phyloP scores from a whole-genome alignment of 495 filamentous ascomycete genomes.

The Penicillium goetzii region DNA sequence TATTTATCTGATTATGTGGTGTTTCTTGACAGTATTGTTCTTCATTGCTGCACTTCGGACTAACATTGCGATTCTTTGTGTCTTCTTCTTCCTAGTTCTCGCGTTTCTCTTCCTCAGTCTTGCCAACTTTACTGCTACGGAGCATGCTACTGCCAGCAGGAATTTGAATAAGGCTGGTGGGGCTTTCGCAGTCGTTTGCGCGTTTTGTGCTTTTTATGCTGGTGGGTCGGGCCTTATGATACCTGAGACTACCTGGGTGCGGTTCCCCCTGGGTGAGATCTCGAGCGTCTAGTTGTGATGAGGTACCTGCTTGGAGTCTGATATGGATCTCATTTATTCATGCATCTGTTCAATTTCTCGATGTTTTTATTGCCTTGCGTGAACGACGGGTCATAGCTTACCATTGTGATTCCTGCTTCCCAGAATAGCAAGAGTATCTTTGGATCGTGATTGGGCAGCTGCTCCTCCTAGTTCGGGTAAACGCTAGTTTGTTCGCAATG shows the following conservation, averaged over 20 bases:
- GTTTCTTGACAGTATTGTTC: slow-evolving; percentile 22
- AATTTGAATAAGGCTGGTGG: slow-evolving; percentile 10
- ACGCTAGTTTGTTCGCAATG: background rate
- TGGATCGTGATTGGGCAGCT: background rate
- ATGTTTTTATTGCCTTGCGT: too few species aligned
- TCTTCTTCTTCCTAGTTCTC: slow-evolving; percentile 18
- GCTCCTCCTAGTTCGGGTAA: background rate
- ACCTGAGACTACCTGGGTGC: slow-evolving; percentile 10
- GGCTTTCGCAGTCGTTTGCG: slow-evolving; percentile 9
- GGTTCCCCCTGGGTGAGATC: slow-evolving; percentile 6
- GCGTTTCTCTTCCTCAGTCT: slow-evolving; percentile 16
- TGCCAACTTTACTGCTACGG: slow-evolving; percentile 11
- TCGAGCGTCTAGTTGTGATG: background rate
- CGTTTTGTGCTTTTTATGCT: slow-evolving; percentile 9
- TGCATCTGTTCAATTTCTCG: background rate
- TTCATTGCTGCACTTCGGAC: slow-evolving; percentile 71
- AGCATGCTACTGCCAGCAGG: slow-evolving; percentile 1
- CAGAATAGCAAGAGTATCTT: background rate
- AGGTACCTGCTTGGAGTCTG: background rate
- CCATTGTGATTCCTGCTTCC: background rate
- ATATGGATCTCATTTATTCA: background rate
- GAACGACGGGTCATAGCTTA: background rate
- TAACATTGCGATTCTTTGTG: slow-evolving; percentile 66
- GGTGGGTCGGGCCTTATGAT: slow-evolving; percentile 6
- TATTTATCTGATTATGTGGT: slow-evolving; percentile 25